These are phyloP conservation scores for Lathyrus aphaca DNA, from an alignment of 306 rosid genomes.

Conservation along the genomic window DNA sequence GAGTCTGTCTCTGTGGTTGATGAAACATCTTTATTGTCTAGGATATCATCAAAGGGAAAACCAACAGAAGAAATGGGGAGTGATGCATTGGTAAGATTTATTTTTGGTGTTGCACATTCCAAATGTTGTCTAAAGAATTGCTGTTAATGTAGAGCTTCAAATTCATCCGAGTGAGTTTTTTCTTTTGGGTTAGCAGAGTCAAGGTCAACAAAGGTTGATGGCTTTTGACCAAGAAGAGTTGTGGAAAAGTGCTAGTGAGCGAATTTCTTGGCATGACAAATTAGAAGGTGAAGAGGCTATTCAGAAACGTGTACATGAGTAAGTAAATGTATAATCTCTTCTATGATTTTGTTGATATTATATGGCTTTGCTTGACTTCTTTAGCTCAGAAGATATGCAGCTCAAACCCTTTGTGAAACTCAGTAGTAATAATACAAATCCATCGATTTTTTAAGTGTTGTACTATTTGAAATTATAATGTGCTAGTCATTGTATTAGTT, in stretches of 20 bases:
- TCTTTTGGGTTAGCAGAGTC: constrained; percentile 63
- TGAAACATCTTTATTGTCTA: constrained; percentile 62
- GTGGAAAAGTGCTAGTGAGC: constrained; percentile 85
- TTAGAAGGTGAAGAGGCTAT: constrained; percentile 89
- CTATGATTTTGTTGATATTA: constrained; percentile 32
- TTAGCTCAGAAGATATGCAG: constrained; percentile 23
- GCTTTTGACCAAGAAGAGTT: constrained; percentile 88
- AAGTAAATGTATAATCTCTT: constrained; percentile 47
- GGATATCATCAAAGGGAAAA: constrained; percentile 89
- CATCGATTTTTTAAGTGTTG: constrained; percentile 8
- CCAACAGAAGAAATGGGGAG: constrained; percentile 55
- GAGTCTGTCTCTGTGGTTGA: constrained; percentile 60
- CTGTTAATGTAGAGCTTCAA: constrained; percentile 31
- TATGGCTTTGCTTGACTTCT: constrained; percentile 27
- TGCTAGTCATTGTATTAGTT: constrained; percentile 21
- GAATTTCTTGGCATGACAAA: constrained; percentile 90
- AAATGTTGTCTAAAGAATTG: constrained; percentile 28
- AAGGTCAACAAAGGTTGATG: constrained; percentile 80
- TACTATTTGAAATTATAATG: constrained; percentile 20
- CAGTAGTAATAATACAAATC: constrained; percentile 6
- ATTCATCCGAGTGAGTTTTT: constrained; percentile 33
- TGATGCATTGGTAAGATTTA: constrained; percentile 61
- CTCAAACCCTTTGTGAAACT: constrained; percentile 16
- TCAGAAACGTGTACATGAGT: constrained; percentile 95
- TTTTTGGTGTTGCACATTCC: constrained; percentile 27